Percentiles rank a stretch among this genome's conserved stretches.
These are phyloP conservation scores for Phylloporus scabripes DNA, from an alignment of 768 basidiomycete species.

Conservation along the genomic window DNA sequence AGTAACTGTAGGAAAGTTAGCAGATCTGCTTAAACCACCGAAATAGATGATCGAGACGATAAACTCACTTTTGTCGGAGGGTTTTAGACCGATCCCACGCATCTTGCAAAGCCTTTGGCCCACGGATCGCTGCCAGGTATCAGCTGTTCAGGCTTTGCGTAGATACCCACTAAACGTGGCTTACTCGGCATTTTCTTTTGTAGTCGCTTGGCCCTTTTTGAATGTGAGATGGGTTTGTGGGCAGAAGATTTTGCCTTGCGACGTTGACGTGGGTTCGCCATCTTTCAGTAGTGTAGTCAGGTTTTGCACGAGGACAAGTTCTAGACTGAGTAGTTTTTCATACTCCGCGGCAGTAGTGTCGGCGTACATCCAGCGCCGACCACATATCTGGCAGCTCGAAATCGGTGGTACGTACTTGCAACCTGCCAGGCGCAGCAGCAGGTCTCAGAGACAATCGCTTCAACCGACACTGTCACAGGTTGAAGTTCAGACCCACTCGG, in stretches of 20 bases:
- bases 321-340: slow-evolving; percentile 5
- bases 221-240: slow-evolving; percentile 69
- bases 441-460: neutral
- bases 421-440: neutral
- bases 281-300: slow-evolving; percentile 25
- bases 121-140: slow-evolving; percentile 57
- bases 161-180: slow-evolving; percentile 13
- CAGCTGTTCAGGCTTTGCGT: slow-evolving; percentile 3
- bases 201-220: slow-evolving; percentile 66
- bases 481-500: neutral
- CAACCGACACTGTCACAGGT: neutral
- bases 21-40: neutral
- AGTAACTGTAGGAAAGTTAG: slow-evolving; percentile 48
- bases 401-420: neutral
- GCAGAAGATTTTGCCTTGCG: slow-evolving; percentile 76
- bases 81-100: slow-evolving; percentile 88
- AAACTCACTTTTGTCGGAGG: slow-evolving; percentile 82
- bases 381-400: neutral
- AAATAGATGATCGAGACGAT: neutral
- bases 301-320: neutral
- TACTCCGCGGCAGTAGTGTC: slow-evolving; percentile 6
- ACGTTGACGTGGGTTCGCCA: slow-evolving; percentile 95
- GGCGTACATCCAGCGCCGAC: neutral
- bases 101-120: slow-evolving; percentile 74
- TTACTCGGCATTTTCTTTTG: slow-evolving; percentile 74